phyloP scores from a whole-genome alignment of 306 rosid genomes.

The Rosa rugosa region DNA sequence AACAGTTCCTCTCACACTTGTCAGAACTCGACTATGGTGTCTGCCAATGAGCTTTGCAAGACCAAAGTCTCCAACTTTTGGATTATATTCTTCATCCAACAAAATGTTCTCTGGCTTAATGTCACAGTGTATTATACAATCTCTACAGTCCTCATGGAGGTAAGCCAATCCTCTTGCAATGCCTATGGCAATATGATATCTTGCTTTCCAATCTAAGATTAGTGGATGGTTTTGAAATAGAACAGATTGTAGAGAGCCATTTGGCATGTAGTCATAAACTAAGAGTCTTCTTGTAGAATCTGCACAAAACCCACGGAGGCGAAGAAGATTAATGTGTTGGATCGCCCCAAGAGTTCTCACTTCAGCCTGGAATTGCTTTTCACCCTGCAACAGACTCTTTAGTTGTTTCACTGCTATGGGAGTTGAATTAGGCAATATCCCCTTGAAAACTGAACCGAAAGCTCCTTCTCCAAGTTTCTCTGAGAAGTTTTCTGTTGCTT shows the following conservation, averaged over 20 bases:
- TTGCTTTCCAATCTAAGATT: conserved; percentile 31
- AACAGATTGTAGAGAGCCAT: conserved; percentile 36
- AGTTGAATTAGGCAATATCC: background rate
- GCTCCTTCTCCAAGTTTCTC: conserved; percentile 6
- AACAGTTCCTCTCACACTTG: conserved; percentile 45
- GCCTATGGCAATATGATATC: conserved; percentile 39
- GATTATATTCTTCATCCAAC: conserved; percentile 33
- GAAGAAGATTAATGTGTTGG: conserved; percentile 1
- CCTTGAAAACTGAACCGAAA: background rate
- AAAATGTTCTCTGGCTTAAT: conserved; percentile 53
- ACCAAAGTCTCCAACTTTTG: conserved; percentile 46
- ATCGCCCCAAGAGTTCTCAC: conserved; percentile 8
- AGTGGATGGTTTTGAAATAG: conserved; percentile 10
- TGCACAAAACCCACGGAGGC: background rate
- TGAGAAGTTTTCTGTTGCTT: background rate
- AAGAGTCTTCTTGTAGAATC: background rate
- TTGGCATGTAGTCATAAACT: background rate
- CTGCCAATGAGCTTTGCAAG: conserved; percentile 40
- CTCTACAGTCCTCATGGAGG: conserved; percentile 41
- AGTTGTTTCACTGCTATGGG: background rate
- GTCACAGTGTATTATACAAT: conserved; percentile 35
- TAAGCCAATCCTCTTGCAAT: conserved; percentile 44
- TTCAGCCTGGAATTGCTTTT: background rate
- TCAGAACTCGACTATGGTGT: conserved; percentile 40
- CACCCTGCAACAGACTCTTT: background rate